Evolutionary conservation across 2,329 filamentous ascomycete species (phyloP), one percentile per base, ranked within the genome.

Genomic region (Verticillium dahliae): DNA sequence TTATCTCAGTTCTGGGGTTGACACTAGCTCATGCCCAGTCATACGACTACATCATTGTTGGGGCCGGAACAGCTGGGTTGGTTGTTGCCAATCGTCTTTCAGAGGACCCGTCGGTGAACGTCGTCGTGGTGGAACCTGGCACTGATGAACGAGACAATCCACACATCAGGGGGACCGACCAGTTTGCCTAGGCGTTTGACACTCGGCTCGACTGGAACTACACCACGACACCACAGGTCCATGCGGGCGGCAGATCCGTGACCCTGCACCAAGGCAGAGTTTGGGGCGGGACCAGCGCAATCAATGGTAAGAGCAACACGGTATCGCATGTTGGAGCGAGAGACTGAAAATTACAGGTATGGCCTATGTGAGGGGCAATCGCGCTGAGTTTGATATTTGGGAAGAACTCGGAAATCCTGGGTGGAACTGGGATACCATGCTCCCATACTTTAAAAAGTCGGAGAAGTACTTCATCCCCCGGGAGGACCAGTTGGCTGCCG

Each of bases 391-490:
- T 50, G 74, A 80, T 60, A 74, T 73, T 4, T 81, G 77, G 78
- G 76, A 77, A 61, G 63, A 66, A 0, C 68, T 80, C 1, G 78
- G 78, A 1, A 80, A 79, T 60, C 59, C 69, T 1, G 78, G 76
- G 11, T 80, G 78, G 79, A 76, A 77, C 54, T 81, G 78, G 75
- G 68, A 78, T 1, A 66, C 70, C 4, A 68, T 85, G 31, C 72
- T 76, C 6, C 77, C 75, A 0, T 83, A 83, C 63, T 78, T 80
- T 66, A 78, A 76, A 37, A 76, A 77, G 67, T 73, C 76, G 11
- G 76, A 79, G 64, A 65, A 63, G 2, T 75, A 76, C 45, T 69
- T 70, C 1, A 55, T 66, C 0, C 78, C 78, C 1, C 70, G 67
- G 2, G 56, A 63, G 0, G 72, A 69, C 38, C 76, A 80, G 63